Conservation (phyloP, 208 protist species). For the Leptomonas seymouri region DNA sequence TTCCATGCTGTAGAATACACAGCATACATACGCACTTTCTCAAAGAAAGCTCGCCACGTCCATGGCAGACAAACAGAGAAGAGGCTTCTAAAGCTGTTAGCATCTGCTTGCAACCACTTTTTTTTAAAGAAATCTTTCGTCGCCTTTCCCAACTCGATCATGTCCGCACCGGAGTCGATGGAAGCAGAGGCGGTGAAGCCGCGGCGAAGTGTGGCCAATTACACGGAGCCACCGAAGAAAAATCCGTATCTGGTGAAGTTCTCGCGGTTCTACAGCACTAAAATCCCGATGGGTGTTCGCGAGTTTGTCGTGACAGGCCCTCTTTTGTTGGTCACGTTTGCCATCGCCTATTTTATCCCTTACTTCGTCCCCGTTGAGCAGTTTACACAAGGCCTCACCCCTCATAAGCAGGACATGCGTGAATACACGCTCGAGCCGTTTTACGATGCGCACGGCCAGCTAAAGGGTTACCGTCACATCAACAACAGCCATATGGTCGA, state of each 20-base stretch:
- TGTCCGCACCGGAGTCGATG: slow-evolving; percentile 1
- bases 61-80: no score
- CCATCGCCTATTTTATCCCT: slow-evolving; percentile 74
- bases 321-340: slow-evolving; percentile 60
- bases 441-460: slow-evolving; percentile 66
- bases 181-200: not conserved
- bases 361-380: slow-evolving; percentile 67
- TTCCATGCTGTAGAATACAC: not conserved
- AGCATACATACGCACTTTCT: no score
- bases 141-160: not conserved
- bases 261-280: slow-evolving; percentile 74
- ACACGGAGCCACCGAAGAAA: slow-evolving; percentile 68
- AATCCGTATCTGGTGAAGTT: slow-evolving; percentile 71
- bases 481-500: slow-evolving; percentile 21
- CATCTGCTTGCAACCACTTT: no score
- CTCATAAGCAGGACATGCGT: slow-evolving; percentile 72
- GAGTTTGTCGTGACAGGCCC: slow-evolving; percentile 86
- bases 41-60: no score
- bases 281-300: slow-evolving; percentile 82
- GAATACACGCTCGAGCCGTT: slow-evolving; percentile 82
- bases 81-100: no score
- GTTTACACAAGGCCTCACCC: slow-evolving; percentile 68
- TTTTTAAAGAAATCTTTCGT: no score
- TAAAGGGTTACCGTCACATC: slow-evolving; percentile 83
- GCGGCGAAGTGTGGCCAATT: slow-evolving; percentile 66